These are phyloP conservation scores for Globisporangium canariense DNA, from an alignment of 352 stramenopile species.

Conservation along the genomic window DNA sequence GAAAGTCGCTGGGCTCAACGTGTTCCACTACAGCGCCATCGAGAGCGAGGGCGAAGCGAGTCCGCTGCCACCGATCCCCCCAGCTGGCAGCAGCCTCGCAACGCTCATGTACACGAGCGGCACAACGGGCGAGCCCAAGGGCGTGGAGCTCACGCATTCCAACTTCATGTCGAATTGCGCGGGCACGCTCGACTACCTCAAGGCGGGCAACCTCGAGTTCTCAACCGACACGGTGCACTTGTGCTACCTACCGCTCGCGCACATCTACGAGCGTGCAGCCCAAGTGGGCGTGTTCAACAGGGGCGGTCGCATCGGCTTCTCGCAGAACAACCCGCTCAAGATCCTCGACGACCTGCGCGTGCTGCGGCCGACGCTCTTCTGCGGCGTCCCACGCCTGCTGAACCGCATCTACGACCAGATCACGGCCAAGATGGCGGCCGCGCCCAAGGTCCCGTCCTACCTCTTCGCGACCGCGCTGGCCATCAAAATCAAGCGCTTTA, in stretches of 20 bases:
- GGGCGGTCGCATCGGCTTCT: slow-evolving; percentile 92
- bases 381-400: slow-evolving; percentile 91
- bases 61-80: slow-evolving; percentile 25
- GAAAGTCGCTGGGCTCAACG: slow-evolving; percentile 28
- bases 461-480: slow-evolving; percentile 83
- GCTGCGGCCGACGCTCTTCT: slow-evolving; percentile 91
- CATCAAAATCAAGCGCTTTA: slow-evolving; percentile 48
- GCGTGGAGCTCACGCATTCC: slow-evolving; percentile 93
- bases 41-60: slow-evolving; percentile 37
- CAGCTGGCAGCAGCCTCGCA: slow-evolving; percentile 67
- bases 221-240: slow-evolving; percentile 85
- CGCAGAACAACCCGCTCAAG: slow-evolving; percentile 81
- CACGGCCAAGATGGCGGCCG: slow-evolving; percentile 58
- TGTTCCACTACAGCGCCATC: slow-evolving; percentile 37
- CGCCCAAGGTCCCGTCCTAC: slow-evolving; percentile 73
- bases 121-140: slow-evolving; percentile 95
- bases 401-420: slow-evolving; percentile 97
- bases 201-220: slow-evolving; percentile 30
- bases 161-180: slow-evolving; percentile 36
- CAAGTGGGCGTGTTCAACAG: slow-evolving; percentile 52
- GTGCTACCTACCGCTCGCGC: slow-evolving; percentile 94
- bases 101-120: slow-evolving; percentile 96
- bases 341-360: slow-evolving; percentile 92
- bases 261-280: slow-evolving; percentile 93
- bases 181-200: slow-evolving; percentile 29